A percentile compares a stretch with the other conserved stretches of the same genome.
Conservation (phyloP, 2,329 filamentous ascomycete genomes). For the Metarhizium album region DNA sequence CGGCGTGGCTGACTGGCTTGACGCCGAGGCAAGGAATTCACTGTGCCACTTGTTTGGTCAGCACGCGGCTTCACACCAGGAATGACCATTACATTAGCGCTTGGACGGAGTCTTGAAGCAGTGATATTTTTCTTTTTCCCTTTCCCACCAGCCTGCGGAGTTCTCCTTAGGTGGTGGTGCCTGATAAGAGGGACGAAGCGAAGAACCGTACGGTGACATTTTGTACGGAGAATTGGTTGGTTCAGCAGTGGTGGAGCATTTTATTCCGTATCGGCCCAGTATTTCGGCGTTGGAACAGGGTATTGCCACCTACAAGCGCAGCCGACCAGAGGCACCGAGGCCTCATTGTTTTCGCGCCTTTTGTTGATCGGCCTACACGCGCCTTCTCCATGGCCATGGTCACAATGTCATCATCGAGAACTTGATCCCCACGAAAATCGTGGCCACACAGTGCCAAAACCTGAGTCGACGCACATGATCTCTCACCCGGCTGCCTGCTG, state of each 20-base stretch:
- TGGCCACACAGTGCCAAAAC: neutral
- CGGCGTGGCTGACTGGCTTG: neutral
- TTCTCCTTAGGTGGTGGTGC: neutral
- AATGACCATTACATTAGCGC: neutral
- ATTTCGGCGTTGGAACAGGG: neutral
- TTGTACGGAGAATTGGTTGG: too few species aligned
- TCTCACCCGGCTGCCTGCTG: too few species aligned
- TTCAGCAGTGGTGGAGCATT: neutral
- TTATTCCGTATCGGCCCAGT: neutral
- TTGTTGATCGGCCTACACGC: too few species aligned
- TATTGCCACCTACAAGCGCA: neutral
- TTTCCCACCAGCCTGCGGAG: neutral
- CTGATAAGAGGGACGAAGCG: too few species aligned
- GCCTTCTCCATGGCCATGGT: too few species aligned
- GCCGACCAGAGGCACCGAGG: too few species aligned
- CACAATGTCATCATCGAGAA: too few species aligned
- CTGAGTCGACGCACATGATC: neutral
- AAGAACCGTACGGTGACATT: too few species aligned
- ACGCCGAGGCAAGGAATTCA: neutral
- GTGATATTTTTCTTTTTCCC: too few species aligned
- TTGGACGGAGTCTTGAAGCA: neutral
- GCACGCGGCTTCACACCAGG: neutral
- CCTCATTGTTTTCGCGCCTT: too few species aligned
- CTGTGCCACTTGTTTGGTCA: neutral
- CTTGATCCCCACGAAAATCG: too few species aligned